phyloP scores from a whole-genome alignment of 1,284 basidiomycete genomes.

The Ganoderma multipileum region DNA sequence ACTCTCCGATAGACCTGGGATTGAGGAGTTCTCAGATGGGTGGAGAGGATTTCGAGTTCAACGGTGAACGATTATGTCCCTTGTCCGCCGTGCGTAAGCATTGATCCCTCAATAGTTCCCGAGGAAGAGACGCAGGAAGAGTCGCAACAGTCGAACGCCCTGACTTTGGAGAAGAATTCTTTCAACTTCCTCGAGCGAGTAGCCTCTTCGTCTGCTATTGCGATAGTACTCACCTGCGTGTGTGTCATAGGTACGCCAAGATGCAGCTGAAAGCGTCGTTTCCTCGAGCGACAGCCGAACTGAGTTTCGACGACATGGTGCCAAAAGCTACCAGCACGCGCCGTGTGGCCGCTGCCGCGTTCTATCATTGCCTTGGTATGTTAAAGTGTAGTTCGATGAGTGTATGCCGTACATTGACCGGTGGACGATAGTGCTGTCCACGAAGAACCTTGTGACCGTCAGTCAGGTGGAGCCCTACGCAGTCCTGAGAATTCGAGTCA shows the following conservation, averaged over 20 bases:
- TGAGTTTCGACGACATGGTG: conserved; percentile 71
- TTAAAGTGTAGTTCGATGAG: conserved; percentile 8
- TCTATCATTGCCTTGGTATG: conserved; percentile 83
- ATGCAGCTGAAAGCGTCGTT: conserved; percentile 73
- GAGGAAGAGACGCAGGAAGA: conserved; percentile 49
- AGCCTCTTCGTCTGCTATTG: no score
- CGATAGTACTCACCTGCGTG: background rate
- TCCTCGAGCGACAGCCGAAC: conserved; percentile 49
- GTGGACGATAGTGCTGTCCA: conserved; percentile 59
- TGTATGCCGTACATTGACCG: background rate
- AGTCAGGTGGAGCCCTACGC: conserved; percentile 63
- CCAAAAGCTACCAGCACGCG: conserved; percentile 69
- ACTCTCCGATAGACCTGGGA: conserved; percentile 57
- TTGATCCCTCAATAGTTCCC: conserved; percentile 39
- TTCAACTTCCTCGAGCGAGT: conserved; percentile 79
- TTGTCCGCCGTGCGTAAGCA: conserved; percentile 8
- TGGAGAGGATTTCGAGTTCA: conserved; percentile 70
- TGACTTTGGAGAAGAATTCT: conserved; percentile 75
- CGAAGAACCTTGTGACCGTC: conserved; percentile 65
- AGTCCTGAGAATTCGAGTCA: conserved; percentile 48
- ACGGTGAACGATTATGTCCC: conserved; percentile 47
- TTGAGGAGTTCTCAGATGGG: conserved; percentile 47
- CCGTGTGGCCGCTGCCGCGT: conserved; percentile 78
- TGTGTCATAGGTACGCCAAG: conserved; percentile 66
- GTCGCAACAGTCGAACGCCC: conserved; percentile 58